These are phyloP conservation scores for Cephaloascus albidus DNA, from an alignment of 805 yeast genomes.

Conservation along the genomic window DNA sequence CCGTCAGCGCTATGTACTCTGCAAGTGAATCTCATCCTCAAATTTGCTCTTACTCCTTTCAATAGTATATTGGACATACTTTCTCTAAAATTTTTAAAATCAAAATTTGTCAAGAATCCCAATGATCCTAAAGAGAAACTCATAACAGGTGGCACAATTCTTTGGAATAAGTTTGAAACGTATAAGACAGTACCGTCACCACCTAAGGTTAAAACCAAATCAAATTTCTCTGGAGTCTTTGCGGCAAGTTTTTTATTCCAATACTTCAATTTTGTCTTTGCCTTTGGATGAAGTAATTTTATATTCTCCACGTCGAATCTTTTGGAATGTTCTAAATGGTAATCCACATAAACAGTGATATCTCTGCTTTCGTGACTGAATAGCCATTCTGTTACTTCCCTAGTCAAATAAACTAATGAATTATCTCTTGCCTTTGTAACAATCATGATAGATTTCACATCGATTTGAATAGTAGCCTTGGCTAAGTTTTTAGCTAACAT, in stretches of 20 bases:
- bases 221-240: slow-evolving; percentile 30
- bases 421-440: slow-evolving; percentile 89
- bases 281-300: slow-evolving; percentile 33
- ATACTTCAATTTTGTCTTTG: slow-evolving; percentile 39
- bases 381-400: slow-evolving; percentile 77
- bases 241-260: slow-evolving; percentile 61
- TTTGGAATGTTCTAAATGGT: slow-evolving; percentile 48
- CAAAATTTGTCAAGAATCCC: slow-evolving; percentile 60
- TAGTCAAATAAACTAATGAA: slow-evolving; percentile 62
- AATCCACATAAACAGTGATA: slow-evolving; percentile 62
- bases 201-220: slow-evolving; percentile 33
- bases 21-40: slow-evolving; percentile 85
- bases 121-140: slow-evolving; percentile 33
- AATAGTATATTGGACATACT: slow-evolving; percentile 49
- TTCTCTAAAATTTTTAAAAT: slow-evolving; percentile 62
- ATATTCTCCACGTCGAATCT: slow-evolving; percentile 56
- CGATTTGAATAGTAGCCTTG: slow-evolving; percentile 62
- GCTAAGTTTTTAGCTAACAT: slow-evolving; percentile 63
- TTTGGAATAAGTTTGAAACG: slow-evolving; percentile 31
- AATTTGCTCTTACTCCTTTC: slow-evolving; percentile 55
- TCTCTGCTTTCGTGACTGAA: slow-evolving; percentile 24
- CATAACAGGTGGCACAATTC: slow-evolving; percentile 37
- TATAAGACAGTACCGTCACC: slow-evolving; percentile 38
- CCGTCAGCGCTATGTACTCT: slow-evolving; percentile 43
- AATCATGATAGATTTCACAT: slow-evolving; percentile 63